Base-by-base conservation (phyloP, 1,139 yeast genomes). In the Pneumocystis oryctolagi region DNA sequence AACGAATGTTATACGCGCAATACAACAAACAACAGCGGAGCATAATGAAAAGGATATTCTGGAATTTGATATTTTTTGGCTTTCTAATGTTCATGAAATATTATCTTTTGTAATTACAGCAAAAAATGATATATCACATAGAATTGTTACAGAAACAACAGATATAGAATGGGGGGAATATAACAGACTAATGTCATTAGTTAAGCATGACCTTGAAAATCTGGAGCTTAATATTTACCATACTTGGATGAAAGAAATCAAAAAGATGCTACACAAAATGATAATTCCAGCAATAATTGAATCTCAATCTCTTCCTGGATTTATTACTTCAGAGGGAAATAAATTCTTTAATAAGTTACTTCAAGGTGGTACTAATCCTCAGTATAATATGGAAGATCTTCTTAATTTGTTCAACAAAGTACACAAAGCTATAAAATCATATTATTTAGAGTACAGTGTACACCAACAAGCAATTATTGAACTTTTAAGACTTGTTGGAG, bases 231-330 rank as follows among this genome's bases (percentile, higher is more conserved):
- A 92, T 76, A 88, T 94, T 68, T 92, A 90, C 76, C 95, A 90
- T 74, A 87, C 92, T 79, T 90, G 97, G 97, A 85, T 92, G 89
- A 89, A 89, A 78, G 92, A 88, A 75, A 82, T 92, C 81, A 95
- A 90, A 77, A 88, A 87, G 73, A 87, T 86, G 68, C 78, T 92
- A 72, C 96, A 89, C 73, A 89, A 87, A 81, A 88, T 89, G 78
- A 92, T 92, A 62, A 85, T 92, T 59, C 85, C 95, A 16, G 97
- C 97, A 1, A 95, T 94, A 67, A 95, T 92, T 39, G 80, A 89
- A 71, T 88, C 96, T 1, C 98, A 92, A 76, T 85, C 96, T 0
- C 81, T 92, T 69, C 98, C 99, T 8, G 99, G 99, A 1, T 92
- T 92, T 75, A 84, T 87, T 79, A 90, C 95, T 1, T 89, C 89